phyloP scores from a whole-genome alignment of 2,329 filamentous ascomycete species.

The Orbilia ellipsospora region DNA sequence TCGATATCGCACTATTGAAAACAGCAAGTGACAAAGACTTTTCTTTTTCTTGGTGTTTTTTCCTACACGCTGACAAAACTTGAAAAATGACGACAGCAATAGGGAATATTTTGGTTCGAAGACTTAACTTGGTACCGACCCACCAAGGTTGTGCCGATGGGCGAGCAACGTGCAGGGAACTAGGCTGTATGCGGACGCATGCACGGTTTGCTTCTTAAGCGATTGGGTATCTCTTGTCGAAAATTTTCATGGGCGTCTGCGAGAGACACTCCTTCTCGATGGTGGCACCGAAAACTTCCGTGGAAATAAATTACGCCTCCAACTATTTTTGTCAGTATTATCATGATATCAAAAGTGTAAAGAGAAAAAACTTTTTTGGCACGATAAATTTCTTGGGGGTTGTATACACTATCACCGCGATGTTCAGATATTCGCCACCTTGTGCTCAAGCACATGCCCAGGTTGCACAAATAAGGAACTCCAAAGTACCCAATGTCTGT shows the following conservation, averaged over 20 bases:
- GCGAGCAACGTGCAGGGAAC: constrained; percentile 35
- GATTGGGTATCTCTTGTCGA: constrained; percentile 9
- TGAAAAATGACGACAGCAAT: constrained; percentile 27
- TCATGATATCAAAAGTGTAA: too few relatives aligned
- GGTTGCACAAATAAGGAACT: too few relatives aligned
- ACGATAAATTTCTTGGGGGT: not conserved
- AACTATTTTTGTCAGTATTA: not conserved
- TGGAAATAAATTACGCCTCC: not conserved
- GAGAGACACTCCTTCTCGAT: not conserved
- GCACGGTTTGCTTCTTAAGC: constrained; percentile 21
- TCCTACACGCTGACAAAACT: not conserved
- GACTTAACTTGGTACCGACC: constrained; percentile 7
- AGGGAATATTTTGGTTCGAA: constrained; percentile 19
- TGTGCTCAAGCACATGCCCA: too few relatives aligned
- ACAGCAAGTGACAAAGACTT: not conserved
- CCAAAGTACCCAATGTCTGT: too few relatives aligned
- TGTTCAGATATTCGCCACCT: too few relatives aligned
- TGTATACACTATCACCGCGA: too few relatives aligned
- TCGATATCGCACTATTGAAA: not conserved
- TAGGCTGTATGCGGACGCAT: constrained; percentile 33
- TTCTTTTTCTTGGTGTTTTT: not conserved
- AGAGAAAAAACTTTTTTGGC: too few relatives aligned
- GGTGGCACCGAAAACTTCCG: constrained; percentile 25
- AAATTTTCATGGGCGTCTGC: not conserved
- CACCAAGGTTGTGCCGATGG: constrained; percentile 29